Evolutionary conservation across 441 rosid genomes (phyloP), one percentile per base, ranked within the genome.

Genomic region (Syzygium malaccense): DNA sequence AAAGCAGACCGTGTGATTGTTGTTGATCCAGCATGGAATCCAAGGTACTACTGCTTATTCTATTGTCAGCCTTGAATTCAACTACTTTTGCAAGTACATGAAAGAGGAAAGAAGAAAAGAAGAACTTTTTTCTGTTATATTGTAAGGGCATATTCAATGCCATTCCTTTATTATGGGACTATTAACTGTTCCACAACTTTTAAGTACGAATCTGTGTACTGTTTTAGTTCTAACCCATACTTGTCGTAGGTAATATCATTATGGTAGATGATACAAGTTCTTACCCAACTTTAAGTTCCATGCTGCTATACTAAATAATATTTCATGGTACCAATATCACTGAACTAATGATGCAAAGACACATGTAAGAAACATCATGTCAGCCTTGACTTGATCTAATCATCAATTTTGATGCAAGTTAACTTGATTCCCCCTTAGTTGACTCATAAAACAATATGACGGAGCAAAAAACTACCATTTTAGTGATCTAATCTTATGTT

Each of bases 1-100:
- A 95, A 95, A 91, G 99, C 99, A 53, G 99, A 98, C 87, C 99
- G 98, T 28, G 99, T 98, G 80, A 96, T 97, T 91, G 99, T 96
- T 87, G 98, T 97, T 55, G 99, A 97, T 91, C 99, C 99, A 88
- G 99, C 99, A 86, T 97, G 98, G 99, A 98, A 98, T 86, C 99
- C 99, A 49, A 98, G 99, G 99, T 98, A 89, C 89, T 85, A 54
- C 86, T 55, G 28, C 83, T 85, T 62, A 20, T 55, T 86, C 55
- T 41, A 49, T 85, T 85, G 56, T 54, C 12, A 8, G 83, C 51
- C 51, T 23, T 75, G 51, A 75, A 41, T 75, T 75, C 18, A 75
- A 75, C 83, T 41, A 75, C 51, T 75, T 75, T 75, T 75, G 83
- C 0, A 75, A 75, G 83, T 75, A 37, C n/a, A 23, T 75, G 83